These are phyloP conservation scores for Paecilomyces sp. DNA, from an alignment of 2,329 filamentous ascomycete genomes.

Conservation along the genomic window DNA sequence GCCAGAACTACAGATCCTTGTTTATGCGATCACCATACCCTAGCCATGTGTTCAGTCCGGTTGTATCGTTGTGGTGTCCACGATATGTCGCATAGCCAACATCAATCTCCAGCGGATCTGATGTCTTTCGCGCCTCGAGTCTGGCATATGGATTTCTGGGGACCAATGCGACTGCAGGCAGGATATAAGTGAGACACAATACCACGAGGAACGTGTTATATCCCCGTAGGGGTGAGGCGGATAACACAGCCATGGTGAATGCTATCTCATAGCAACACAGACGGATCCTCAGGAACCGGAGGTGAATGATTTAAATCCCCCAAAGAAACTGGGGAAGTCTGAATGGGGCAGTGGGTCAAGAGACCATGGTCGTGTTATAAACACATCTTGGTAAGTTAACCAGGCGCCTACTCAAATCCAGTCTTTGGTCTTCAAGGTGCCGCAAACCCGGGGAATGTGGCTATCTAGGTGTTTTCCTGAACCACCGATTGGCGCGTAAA, in stretches of 20 bases:
- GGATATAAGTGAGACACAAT: background rate
- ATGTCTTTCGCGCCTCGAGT: background rate
- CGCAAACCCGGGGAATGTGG: background rate
- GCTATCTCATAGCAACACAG: background rate
- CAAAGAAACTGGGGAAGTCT: background rate
- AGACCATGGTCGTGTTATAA: background rate
- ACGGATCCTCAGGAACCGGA: background rate
- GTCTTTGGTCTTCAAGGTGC: background rate
- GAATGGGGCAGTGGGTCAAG: background rate
- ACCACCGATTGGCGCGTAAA: background rate
- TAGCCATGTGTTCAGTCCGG: slow-evolving; percentile 38
- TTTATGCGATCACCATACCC: slow-evolving; percentile 25
- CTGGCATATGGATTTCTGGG: background rate
- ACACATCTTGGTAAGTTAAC: background rate
- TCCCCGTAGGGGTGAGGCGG: background rate
- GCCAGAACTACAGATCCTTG: background rate
- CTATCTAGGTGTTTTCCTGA: background rate
- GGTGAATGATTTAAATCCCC: background rate
- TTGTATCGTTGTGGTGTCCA: slow-evolving; percentile 32
- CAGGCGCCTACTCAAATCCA: background rate
- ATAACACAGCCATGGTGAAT: background rate
- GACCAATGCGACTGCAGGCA: background rate
- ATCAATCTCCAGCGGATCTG: slow-evolving; percentile 26
- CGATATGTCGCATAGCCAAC: slow-evolving; percentile 41
- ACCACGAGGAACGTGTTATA: background rate